These are phyloP conservation scores for Rubia occidens DNA, from an alignment of 305 asterid genomes.

Conservation along the genomic window DNA sequence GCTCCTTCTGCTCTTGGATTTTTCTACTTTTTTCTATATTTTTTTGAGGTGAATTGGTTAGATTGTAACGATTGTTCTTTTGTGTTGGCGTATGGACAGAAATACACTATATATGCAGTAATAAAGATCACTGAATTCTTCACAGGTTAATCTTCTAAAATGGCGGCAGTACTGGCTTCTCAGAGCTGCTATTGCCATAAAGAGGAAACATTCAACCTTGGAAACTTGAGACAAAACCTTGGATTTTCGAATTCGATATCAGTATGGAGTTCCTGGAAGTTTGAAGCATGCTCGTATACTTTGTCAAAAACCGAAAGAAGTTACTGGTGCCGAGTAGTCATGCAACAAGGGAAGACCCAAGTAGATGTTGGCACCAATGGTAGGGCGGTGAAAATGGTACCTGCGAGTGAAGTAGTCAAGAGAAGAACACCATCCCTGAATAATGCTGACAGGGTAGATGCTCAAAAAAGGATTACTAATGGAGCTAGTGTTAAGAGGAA, in stretches of 20 bases:
- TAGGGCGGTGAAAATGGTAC: conserved; percentile 58
- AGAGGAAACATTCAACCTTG: conserved; percentile 32
- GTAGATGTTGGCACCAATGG: conserved; percentile 48
- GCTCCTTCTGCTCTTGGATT: background rate
- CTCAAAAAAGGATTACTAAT: conserved; percentile 21
- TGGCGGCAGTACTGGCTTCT: conserved; percentile 71
- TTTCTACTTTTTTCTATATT: too few relatives aligned
- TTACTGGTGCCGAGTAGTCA: conserved; percentile 27
- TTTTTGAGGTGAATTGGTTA: background rate
- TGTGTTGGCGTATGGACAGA: background rate
- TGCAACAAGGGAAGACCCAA: conserved; percentile 48
- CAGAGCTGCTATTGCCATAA: conserved; percentile 52
- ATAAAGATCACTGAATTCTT: background rate
- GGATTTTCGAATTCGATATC: conserved; percentile 39
- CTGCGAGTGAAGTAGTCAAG: conserved; percentile 46
- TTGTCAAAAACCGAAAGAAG: conserved; percentile 19
- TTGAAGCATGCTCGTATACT: conserved; percentile 20
- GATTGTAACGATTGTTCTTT: background rate
- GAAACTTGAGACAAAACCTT: conserved; percentile 33
- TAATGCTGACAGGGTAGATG: conserved; percentile 31
- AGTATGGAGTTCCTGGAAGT: conserved; percentile 22
- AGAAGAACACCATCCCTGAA: conserved; percentile 24
- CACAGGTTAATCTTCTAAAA: conserved; percentile 31
- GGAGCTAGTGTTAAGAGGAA: conserved; percentile 20
- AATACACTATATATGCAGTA: background rate